Base-by-base conservation (phyloP, 345 rosid species). In the Camelina neglecta region DNA sequence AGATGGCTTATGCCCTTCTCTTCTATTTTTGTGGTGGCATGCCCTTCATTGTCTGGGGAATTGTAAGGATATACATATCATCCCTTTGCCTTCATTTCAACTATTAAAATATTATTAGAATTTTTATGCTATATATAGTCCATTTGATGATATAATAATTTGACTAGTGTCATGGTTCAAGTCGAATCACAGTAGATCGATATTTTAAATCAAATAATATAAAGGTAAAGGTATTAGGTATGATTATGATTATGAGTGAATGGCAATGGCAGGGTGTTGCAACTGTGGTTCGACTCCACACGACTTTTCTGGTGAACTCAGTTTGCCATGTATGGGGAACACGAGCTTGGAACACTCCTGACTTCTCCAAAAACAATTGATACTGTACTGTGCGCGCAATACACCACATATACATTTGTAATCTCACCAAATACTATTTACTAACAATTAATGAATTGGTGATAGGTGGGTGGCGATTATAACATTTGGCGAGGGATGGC, bases 401-500 rank as follows among this genome's bases (percentile, higher is more conserved):
- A 4, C 11, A n/a, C 65, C 18, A 24, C 42, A n/a, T 15, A 44
- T 48, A 8, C 3, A 38, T 48, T 29, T 29, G 31, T 29, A 29
- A 29, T 29, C 31, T 29, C 31, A 29, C 31, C 31, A 29, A 29
- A 29, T 4, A 29, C 4, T 29, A 29, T 29, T 29, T 0, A 33
- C 5, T 35, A 59, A 31, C 0, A 44, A 0, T 23, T 20, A 16
- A 1, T 44, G 7, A 13, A 23, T 65, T 47, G 51, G 44, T 57
- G 35, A 58, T 71, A 87, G 91, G 91, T 88, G 87, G 94, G 86
- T 85, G 9, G 93, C 89, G 6, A 10, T 85, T 62, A 77, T 89
- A 24, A 74, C 93, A 69, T 69, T 89, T 53, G 98, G 93, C 23
- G 95, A 93, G 50, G 95, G 95, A 24, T 90, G 95, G 98, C 96